Conservation (phyloP, 306 rosid genomes). For the Cucurbita ficifolia region DNA sequence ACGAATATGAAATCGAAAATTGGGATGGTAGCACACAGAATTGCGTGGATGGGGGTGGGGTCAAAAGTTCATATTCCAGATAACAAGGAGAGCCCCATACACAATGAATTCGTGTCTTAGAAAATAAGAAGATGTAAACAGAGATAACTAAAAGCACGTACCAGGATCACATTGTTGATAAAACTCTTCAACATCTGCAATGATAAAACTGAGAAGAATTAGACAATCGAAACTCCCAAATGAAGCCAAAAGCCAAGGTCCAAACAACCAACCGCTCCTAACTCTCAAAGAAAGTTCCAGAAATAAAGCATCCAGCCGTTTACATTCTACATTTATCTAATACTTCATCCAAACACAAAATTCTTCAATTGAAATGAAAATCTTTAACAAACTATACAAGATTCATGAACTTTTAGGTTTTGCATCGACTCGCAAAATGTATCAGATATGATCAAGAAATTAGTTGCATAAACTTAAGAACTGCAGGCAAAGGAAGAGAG, state of each 20-base stretch:
- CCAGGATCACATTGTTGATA: slow-evolving; percentile 84
- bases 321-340: neutral
- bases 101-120: neutral
- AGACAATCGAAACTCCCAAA: slow-evolving; percentile 3
- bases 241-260: neutral
- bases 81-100: neutral
- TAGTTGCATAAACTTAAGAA: neutral
- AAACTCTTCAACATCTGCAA: slow-evolving; percentile 82
- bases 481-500: neutral
- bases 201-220: slow-evolving; percentile 16
- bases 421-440: neutral
- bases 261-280: neutral
- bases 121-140: slow-evolving; percentile 5
- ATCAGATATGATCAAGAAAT: neutral
- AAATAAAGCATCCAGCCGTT: neutral
- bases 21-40: neutral
- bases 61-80: neutral
- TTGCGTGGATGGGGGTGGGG: neutral
- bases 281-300: neutral
- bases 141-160: slow-evolving; percentile 2
- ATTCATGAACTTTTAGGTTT: neutral
- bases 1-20: neutral
- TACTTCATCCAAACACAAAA: neutral
- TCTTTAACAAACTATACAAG: neutral
- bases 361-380: neutral